Base-by-base conservation (phyloP, 768 basidiomycete genomes). In the Boletellus ananiceps region DNA sequence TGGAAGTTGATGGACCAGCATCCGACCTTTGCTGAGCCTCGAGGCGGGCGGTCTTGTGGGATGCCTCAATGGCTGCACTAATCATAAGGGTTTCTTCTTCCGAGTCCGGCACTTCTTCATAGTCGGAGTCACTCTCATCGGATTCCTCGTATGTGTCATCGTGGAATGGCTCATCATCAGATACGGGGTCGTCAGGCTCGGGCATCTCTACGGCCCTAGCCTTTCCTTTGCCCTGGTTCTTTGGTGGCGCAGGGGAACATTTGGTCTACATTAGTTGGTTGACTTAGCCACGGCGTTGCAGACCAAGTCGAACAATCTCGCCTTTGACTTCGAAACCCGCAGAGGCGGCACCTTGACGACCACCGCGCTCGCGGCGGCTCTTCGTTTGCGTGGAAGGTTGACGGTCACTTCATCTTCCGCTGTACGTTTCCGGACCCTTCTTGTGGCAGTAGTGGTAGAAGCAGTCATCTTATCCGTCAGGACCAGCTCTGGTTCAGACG, bases 101-200 rank as follows among this genome's bases (percentile, higher is more conserved):
- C 37, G 72, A 72, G 21, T 72, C 71, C 16, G 67, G 44, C 2
- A 56, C 63, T 13, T 67, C 62, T 36, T 77, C 69, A 54, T 83
- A 86, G 48, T 84, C 84, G 35, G 86, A 86, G 23, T 74, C 82
- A 50, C 66, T 67, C 46, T 71, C 76, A 27, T 76, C 76, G 15
- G 77, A 81, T 49, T 84, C 83, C 11, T 73, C 69, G 23, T 75
- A 40, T 18, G 64, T 55, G 37, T 74, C 74, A 40, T 70, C 67
- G 50, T 69, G 73, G 34, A 74, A 74, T 34, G 71, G 57, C 16
- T 68, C 73, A 37, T 69, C 66, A 16, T 76, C 70, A 33, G 69
- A 60, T 19, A 62, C 31, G 7, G 49, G 45, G 2, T 59, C 66
- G 11, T 53, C 53, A 15, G 56, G 63, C 34, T 66, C 67, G 40